Evolutionary conservation across 305 asterid genomes (phyloP).

Genomic region (Fraxinus angustifolia): DNA sequence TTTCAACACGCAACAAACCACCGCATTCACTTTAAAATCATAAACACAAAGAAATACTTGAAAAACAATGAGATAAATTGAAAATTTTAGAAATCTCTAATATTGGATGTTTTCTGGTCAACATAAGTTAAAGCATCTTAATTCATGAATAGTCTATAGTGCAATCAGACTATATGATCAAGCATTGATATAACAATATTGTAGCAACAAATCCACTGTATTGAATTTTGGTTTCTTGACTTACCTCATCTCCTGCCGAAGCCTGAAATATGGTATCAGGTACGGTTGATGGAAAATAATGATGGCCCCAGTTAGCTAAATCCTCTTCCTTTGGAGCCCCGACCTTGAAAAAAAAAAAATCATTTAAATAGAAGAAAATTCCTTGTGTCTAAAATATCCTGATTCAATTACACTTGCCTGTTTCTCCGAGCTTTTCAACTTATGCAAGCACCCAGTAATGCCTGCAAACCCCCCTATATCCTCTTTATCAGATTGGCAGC

Average conservation of each 20-base stretch:
- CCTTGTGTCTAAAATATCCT: constrained; percentile 2
- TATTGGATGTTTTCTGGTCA: not conserved
- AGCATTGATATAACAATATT: constrained; percentile 6
- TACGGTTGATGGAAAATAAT: constrained; percentile 69
- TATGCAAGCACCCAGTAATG: constrained; percentile 62
- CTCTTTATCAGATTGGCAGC: constrained; percentile 49
- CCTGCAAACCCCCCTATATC: constrained; percentile 94
- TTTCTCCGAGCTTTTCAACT: constrained; percentile 66
- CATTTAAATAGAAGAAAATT: constrained; percentile 17
- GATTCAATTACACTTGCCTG: constrained; percentile 43
- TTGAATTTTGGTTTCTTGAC: constrained; percentile 16
- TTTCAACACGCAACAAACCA: not conserved
- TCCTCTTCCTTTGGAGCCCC: constrained; percentile 97
- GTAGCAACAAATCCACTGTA: constrained; percentile 6
- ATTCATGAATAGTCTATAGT: not conserved
- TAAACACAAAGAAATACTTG: not conserved
- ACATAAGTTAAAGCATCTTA: not conserved
- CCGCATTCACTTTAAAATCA: not conserved
- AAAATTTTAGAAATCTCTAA: not conserved
- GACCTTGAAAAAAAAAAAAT: constrained; percentile 47
- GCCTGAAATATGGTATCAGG: constrained; percentile 86
- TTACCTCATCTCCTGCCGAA: constrained; percentile 93
- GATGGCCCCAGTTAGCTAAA: constrained; percentile 91
- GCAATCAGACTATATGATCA: constrained; percentile 6
- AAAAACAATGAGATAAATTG: not conserved